A percentile compares a stretch with the other conserved stretches of the same genome.
Conservation (phyloP, 73 alveolate species). For the Stentor roeselii region DNA sequence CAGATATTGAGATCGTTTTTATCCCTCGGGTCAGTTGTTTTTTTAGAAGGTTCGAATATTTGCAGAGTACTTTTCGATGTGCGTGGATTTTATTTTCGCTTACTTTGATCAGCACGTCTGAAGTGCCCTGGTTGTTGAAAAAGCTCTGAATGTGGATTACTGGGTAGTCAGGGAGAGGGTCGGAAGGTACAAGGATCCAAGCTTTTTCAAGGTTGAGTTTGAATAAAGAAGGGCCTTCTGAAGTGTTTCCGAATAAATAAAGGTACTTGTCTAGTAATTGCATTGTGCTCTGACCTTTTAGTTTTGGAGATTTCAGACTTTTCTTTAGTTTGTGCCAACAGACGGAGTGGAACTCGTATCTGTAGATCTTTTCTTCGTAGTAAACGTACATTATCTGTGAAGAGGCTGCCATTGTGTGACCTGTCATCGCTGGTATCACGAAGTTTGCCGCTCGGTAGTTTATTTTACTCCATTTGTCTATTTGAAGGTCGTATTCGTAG, state of each 20-base stretch:
- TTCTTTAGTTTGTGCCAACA: background rate
- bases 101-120: constrained; percentile 3
- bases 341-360: background rate
- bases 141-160: background rate
- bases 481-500: background rate
- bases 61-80: background rate
- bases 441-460: background rate
- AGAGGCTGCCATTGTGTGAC: background rate
- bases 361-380: constrained; percentile 21
- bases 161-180: constrained; percentile 9
- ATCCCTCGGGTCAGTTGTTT: constrained; percentile 16
- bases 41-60: background rate
- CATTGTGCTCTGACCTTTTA: constrained; percentile 23
- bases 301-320: constrained; percentile 18
- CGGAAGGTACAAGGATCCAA: constrained; percentile 11
- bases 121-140: constrained; percentile 4
- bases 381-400: constrained; percentile 11
- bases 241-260: constrained; percentile 10
- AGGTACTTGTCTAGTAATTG: constrained; percentile 1
- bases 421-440: constrained; percentile 10
- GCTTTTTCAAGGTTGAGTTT: constrained; percentile 12
- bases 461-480: background rate
- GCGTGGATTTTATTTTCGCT: background rate
- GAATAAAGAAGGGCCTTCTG: background rate
- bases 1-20: background rate